Evolutionary conservation across 2,329 filamentous ascomycete genomes (phyloP).

Genomic region (Aplosporella prunicola): DNA sequence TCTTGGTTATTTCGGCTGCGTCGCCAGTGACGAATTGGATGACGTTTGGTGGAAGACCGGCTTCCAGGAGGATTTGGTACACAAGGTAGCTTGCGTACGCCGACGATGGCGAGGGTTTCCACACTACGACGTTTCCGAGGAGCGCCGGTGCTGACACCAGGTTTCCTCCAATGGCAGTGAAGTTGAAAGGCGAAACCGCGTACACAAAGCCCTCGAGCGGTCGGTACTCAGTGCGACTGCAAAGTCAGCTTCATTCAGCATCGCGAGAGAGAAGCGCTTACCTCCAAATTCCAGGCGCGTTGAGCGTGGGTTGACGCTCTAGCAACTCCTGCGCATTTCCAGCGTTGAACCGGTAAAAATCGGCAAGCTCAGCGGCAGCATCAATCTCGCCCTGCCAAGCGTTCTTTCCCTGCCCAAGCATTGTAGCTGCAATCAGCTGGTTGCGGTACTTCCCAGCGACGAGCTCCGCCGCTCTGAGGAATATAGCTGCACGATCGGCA

Average conservation of each 20-base stretch:
- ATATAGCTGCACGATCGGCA: constrained; percentile 80
- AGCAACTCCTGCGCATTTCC: constrained; percentile 89
- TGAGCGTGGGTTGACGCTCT: constrained; percentile 72
- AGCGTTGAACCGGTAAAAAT: constrained; percentile 91
- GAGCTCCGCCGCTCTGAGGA: constrained; percentile 90
- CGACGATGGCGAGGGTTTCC: constrained; percentile 84
- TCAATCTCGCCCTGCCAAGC: constrained; percentile 98
- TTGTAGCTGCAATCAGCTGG: constrained; percentile 90
- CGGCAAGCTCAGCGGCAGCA: constrained; percentile 81
- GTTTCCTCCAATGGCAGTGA: constrained; percentile 88
- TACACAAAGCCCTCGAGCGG: constrained; percentile 95
- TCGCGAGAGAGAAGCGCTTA: too few species aligned
- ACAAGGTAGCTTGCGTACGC: constrained; percentile 83
- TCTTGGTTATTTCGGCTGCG: constrained; percentile 71
- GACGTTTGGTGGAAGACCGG: constrained; percentile 77
- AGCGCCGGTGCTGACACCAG: constrained; percentile 72
- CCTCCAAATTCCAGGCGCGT: constrained; percentile 82
- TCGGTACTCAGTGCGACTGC: constrained; percentile 73
- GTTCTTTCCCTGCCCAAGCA: constrained; percentile 96
- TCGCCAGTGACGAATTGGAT: constrained; percentile 91
- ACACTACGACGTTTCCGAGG: constrained; percentile 88
- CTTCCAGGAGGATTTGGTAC: constrained; percentile 82
- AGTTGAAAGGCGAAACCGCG: constrained; percentile 90
- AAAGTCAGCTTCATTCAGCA: constrained; percentile 15
- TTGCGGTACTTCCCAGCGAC: constrained; percentile 88